These are phyloP conservation scores for Pseudogymnoascus sp. DNA, from an alignment of 2,329 filamentous ascomycete genomes.

Conservation along the genomic window DNA sequence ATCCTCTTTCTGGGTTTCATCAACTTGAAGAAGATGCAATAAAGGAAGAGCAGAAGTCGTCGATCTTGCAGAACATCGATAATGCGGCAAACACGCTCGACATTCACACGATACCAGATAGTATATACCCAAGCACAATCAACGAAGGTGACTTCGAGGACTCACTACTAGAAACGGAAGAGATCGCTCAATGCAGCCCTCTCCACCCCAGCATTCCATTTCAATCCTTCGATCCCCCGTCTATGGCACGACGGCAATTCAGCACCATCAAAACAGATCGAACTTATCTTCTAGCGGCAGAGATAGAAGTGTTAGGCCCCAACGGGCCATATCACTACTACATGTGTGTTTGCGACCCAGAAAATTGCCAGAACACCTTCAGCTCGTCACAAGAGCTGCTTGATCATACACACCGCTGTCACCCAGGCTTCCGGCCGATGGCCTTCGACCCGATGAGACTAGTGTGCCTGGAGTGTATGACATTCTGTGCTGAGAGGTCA, in stretches of 20 bases:
- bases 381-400: neutral
- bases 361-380: neutral
- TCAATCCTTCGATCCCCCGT: neutral
- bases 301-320: neutral
- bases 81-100: neutral
- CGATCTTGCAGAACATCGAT: neutral
- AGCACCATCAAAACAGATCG: constrained; percentile 1
- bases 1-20: neutral
- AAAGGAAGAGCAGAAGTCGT: neutral
- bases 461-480: neutral
- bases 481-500: neutral
- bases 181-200: neutral
- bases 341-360: neutral
- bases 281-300: neutral
- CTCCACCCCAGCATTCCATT: neutral
- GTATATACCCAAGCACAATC: neutral
- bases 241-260: neutral
- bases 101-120: neutral
- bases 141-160: neutral
- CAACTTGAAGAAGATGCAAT: neutral
- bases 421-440: neutral
- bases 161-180: neutral
- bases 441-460: neutral
- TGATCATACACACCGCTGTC: neutral
- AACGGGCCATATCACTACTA: neutral